Evolutionary conservation across 352 stramenopile genomes (phyloP).

Genomic region (Peronospora destructor): DNA sequence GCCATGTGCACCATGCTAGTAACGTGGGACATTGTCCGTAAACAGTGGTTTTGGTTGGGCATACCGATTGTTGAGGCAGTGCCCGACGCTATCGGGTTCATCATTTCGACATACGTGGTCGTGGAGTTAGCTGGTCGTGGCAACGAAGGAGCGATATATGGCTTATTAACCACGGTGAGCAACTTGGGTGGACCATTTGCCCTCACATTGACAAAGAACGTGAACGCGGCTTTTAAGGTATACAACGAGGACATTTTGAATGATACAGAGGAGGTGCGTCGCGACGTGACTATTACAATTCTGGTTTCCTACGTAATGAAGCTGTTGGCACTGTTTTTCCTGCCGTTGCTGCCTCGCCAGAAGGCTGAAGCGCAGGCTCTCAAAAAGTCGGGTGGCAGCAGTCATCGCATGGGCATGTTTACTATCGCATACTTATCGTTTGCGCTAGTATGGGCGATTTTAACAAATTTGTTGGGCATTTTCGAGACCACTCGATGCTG

Average conservation of each 20-base stretch:
- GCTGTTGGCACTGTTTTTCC: constrained; percentile 30
- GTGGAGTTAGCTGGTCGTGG: constrained; percentile 48
- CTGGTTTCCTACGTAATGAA: constrained; percentile 47
- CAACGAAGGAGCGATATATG: constrained; percentile 52
- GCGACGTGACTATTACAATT: constrained; percentile 52
- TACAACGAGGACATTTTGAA: constrained; percentile 42
- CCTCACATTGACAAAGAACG: constrained; percentile 43
- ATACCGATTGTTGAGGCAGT: constrained; percentile 42
- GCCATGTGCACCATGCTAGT: constrained; percentile 44
- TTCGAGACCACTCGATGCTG: constrained; percentile 47
- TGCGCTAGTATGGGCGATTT: constrained; percentile 37
- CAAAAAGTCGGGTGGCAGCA: constrained; percentile 35
- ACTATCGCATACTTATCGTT: constrained; percentile 38
- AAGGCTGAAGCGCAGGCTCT: constrained; percentile 40
- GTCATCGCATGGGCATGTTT: constrained; percentile 32
- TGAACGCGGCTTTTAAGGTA: constrained; percentile 43
- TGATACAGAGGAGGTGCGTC: constrained; percentile 38
- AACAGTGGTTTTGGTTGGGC: constrained; percentile 53
- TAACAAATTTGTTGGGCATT: constrained; percentile 42
- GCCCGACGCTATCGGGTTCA: constrained; percentile 37
- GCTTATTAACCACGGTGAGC: constrained; percentile 44
- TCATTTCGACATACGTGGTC: constrained; percentile 50
- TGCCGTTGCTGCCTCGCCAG: constrained; percentile 38
- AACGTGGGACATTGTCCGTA: constrained; percentile 44
- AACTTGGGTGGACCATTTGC: constrained; percentile 41